phyloP scores from a whole-genome alignment of 345 rosid genomes.

The Pelargonium nanum region DNA sequence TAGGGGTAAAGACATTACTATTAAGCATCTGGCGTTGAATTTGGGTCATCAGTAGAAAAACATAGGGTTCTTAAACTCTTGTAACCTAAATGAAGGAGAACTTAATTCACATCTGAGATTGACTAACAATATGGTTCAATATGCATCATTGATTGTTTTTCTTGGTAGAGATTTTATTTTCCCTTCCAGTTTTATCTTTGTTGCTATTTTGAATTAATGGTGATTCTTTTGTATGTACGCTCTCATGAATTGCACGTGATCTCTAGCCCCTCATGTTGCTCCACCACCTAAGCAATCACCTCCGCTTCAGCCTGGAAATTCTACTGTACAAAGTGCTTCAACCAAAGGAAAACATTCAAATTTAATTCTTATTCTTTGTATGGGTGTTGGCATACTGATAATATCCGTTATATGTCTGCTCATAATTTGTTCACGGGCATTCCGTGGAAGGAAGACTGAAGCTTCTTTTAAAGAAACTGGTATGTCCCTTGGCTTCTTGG shows the following conservation, averaged over 20 bases:
- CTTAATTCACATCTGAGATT: too few species aligned
- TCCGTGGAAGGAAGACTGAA: constrained; percentile 41
- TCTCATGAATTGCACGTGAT: constrained; percentile 1
- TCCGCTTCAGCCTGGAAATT: constrained; percentile 31
- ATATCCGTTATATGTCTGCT: constrained; percentile 45
- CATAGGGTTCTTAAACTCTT: not conserved
- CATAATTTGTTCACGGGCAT: constrained; percentile 50
- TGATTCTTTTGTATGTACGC: not conserved
- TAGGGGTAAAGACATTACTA: too few species aligned
- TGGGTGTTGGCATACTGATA: constrained; percentile 55
- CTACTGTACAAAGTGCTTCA: constrained; percentile 30
- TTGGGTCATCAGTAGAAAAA: not conserved
- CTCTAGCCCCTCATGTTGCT: constrained; percentile 53
- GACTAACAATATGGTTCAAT: not conserved
- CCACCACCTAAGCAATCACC: constrained; percentile 47
- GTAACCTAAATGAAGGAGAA: not conserved
- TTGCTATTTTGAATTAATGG: not conserved
- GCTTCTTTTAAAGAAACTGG: constrained; percentile 45
- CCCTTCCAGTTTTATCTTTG: not conserved
- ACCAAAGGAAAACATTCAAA: constrained; percentile 45
- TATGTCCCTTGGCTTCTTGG: constrained; percentile 19
- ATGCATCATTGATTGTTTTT: not conserved
- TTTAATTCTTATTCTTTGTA: constrained; percentile 48
- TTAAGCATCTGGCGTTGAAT: too few species aligned
- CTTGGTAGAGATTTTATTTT: not conserved